Base-by-base conservation (phyloP, 768 basidiomycete genomes). In the Candolleomyces eurysporus region DNA sequence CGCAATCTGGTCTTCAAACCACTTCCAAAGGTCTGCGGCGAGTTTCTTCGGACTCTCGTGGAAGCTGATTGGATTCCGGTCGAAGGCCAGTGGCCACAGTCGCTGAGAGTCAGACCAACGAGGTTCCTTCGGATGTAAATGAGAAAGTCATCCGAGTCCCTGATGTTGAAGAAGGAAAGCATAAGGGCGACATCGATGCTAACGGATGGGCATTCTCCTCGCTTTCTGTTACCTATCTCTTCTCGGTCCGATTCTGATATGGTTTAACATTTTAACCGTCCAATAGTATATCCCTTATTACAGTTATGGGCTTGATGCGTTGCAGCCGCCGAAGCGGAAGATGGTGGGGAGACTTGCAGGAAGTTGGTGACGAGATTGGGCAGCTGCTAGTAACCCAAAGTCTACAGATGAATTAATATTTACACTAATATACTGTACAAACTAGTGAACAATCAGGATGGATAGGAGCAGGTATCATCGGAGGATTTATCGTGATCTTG, bases 301-400 rank as follows among this genome's bases (percentile, higher is more conserved):
- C 83, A 19, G 85, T 89, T 39, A 87, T 90, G 86, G 85, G 88
- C 4, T 72, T 94, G 31, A 87, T 94, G 92, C 69, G 67, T 71
- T 49, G 76, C 74, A 1, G 86, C 87, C 5, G 54, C 54, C 1
- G 60, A 61, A 46, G 61, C 64, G 7, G 54, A 63, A 31, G 60
- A 65, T 49, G 65, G 65, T 17, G 2, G 65, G 65, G 4, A 63
- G 65, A 19, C 43, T 66, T 2, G 63, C 65, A 4, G 65, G 65
- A 9, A 39, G 63, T 21, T 66, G 65, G 65, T 66, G 65, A 62
- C 59, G 65, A 60, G 65, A 60, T 16, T 66, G 65, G 65, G 65
- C 58, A 32, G 61, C 59, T 10, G 65, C 60, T 30, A 32, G 61
- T 59, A 1, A 26, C n/a, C 30, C 32, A 19, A 46, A 39, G 5